Percentiles rank a stretch among this genome's conserved stretches.
Conservation (phyloP, 139 green algal species). For the Chlorella sp. region DNA sequence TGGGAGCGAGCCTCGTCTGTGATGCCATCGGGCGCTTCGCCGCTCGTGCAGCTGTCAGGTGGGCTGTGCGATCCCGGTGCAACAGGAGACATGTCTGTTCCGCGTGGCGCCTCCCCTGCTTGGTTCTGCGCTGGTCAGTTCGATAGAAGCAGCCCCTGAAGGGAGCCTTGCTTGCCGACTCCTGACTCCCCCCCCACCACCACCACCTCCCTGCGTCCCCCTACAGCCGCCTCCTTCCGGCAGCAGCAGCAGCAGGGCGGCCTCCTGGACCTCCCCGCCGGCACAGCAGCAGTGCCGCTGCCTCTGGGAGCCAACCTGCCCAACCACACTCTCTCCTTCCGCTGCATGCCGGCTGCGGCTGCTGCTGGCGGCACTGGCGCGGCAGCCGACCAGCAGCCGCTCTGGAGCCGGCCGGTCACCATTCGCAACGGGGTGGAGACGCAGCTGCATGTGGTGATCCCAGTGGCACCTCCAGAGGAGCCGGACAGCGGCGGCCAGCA, state of each 20-base stretch:
- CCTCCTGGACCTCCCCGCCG: constrained; percentile 42
- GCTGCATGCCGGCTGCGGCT: constrained; percentile 10
- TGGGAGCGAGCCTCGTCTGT: background rate
- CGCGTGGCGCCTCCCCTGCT: too few relatives aligned
- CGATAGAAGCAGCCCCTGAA: too few relatives aligned
- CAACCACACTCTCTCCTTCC: constrained; percentile 32
- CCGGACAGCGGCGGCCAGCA: background rate
- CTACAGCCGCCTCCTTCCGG: constrained; percentile 27
- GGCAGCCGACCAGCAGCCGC: constrained; percentile 6
- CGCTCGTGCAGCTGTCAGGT: constrained; percentile 10
- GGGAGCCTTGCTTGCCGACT: background rate
- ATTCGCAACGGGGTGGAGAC: background rate
- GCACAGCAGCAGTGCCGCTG: constrained; percentile 41
- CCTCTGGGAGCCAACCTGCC: constrained; percentile 17
- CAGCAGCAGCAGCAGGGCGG: constrained; percentile 3
- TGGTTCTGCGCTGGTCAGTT: too few relatives aligned
- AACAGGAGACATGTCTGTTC: too few relatives aligned
- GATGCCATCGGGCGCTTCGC: background rate
- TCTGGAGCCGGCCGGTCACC: constrained; percentile 34
- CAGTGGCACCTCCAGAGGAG: constrained; percentile 17
- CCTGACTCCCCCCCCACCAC: background rate
- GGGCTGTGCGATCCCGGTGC: too few relatives aligned
- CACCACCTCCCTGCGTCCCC: too few relatives aligned
- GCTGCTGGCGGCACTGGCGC: background rate
- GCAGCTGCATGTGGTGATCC: constrained; percentile 41